phyloP scores from a whole-genome alignment of 2,329 filamentous ascomycete species.

The Ramularia endophylla region DNA sequence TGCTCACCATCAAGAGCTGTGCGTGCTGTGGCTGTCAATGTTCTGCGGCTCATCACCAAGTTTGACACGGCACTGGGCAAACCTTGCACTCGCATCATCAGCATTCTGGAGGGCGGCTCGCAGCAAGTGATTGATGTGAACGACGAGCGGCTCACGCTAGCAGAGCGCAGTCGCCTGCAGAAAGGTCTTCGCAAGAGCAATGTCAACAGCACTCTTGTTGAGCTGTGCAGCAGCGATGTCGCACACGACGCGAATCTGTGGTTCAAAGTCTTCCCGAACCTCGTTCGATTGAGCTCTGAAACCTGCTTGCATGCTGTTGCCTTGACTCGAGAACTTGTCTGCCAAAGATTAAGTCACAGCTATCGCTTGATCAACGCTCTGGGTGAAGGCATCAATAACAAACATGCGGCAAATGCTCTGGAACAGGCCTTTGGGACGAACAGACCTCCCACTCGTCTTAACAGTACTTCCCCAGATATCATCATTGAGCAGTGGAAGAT shows the following conservation, averaged over 20 bases:
- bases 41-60: conserved; percentile 84
- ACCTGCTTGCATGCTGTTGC: conserved; percentile 88
- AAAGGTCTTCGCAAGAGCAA: conserved; percentile 81
- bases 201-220: conserved; percentile 78
- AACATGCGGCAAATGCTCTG: conserved; percentile 50
- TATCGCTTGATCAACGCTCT: conserved; percentile 75
- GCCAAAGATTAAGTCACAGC: conserved; percentile 87
- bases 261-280: conserved; percentile 97
- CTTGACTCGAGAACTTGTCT: conserved; percentile 84
- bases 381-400: conserved; percentile 56
- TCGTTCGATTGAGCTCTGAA: conserved; percentile 85
- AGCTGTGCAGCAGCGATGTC: conserved; percentile 91
- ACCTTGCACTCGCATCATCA: conserved; percentile 73
- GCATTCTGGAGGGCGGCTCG: conserved; percentile 86
- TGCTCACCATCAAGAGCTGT: conserved; percentile 93
- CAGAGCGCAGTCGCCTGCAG: conserved; percentile 86
- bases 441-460: conserved; percentile 36
- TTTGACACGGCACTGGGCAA: conserved; percentile 83
- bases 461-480: conserved; percentile 72
- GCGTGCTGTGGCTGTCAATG: conserved; percentile 83
- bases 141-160: conserved; percentile 83
- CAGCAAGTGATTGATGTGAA: conserved; percentile 86
- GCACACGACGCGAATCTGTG: conserved; percentile 92
- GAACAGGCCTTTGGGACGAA: conserved; percentile 45
- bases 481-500: conserved; percentile 97